Conservation (phyloP, 225 moss, liverwort and hornwort species). For the Bryum argenteum region DNA sequence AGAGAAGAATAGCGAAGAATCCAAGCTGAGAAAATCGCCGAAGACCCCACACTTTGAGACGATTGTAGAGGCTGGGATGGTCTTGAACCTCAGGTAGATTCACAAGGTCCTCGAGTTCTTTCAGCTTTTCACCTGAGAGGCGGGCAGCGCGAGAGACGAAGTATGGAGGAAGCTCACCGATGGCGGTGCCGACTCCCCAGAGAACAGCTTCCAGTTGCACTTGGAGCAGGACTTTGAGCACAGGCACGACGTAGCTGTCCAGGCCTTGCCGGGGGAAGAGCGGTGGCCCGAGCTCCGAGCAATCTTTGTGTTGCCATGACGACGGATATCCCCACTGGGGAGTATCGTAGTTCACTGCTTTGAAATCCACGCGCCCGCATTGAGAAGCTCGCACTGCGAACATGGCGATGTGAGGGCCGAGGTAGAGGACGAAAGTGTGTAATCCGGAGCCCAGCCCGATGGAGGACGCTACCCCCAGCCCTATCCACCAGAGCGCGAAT, state of each 20-base stretch:
- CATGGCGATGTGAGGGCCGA: slow-evolving; percentile 86
- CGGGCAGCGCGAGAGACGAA: slow-evolving; percentile 85
- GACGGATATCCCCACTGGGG: slow-evolving; percentile 79
- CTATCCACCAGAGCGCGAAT: slow-evolving; percentile 83
- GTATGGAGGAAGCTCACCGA: slow-evolving; percentile 96
- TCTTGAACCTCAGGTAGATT: slow-evolving; percentile 54
- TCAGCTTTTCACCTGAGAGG: slow-evolving; percentile 81
- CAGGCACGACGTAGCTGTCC: slow-evolving; percentile 70
- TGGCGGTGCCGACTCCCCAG: slow-evolving; percentile 89
- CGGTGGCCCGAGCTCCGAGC: slow-evolving; percentile 59
- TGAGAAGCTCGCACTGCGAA: slow-evolving; percentile 73
- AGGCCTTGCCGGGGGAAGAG: slow-evolving; percentile 66
- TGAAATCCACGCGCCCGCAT: slow-evolving; percentile 93
- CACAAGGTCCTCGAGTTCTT: slow-evolving; percentile 73
- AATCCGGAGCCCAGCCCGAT: slow-evolving; percentile 91
- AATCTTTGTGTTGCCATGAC: slow-evolving; percentile 73
- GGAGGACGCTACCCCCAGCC: slow-evolving; percentile 84
- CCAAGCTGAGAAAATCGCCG: slow-evolving; percentile 72
- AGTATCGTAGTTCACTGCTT: slow-evolving; percentile 78
- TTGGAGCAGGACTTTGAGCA: slow-evolving; percentile 73
- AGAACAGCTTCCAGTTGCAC: slow-evolving; percentile 83
- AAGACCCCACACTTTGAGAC: slow-evolving; percentile 80
- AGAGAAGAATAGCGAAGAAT: slow-evolving; percentile 80
- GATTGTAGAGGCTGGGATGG: slow-evolving; percentile 57
- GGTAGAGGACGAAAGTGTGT: slow-evolving; percentile 85